Base-by-base conservation (phyloP, 257 asterid genomes). In the Plantago major region DNA sequence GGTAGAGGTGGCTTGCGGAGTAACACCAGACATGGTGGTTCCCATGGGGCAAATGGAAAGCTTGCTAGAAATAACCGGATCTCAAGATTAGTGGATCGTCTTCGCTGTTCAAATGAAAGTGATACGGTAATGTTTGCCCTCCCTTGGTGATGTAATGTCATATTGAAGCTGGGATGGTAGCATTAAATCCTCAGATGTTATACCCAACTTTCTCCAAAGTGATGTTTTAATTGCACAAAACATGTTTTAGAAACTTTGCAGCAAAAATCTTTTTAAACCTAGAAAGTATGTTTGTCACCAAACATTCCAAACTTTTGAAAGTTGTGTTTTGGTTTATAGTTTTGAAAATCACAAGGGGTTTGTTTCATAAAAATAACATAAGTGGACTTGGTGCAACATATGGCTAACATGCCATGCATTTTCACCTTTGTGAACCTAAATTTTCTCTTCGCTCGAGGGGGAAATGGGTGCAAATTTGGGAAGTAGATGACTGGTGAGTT, bases 1-100 rank as follows among this genome's bases (percentile, higher is more conserved):
- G 99, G 97, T 71, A 83, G 82, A 76, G 95, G 94, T 58, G 89
- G 99, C 78, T 62, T 80, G 76, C 95, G 97, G 17, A 89, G 91
- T 79, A 77, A 76, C 70, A 76, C 71, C 58, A 79, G 97, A 43
- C 90, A 85, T 68, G 90, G 88, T 65, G 81, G 84, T 49, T 67
- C 60, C 16, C 56, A 80, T 67, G 84, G 90, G 70, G 73, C 86
- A 62, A 73, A 60, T 61, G 79, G 84, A 67, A 87, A 71, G 76
- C 65, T 76, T 52, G 54, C 88, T 42, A 78, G 84, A 80, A 76
- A 67, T 64, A 81, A 76, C 70, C 78, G 96, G 46, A 72, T 89
- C 61, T 64, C 91, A 26, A 89, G 82, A 82, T 76, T 93, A 66
- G 79, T 89, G 73, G 90, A 82, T 19, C 82, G 78, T 71, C 91